These are phyloP conservation scores for Verbena officinalis DNA, from an alignment of 257 asterid species.

Conservation along the genomic window DNA sequence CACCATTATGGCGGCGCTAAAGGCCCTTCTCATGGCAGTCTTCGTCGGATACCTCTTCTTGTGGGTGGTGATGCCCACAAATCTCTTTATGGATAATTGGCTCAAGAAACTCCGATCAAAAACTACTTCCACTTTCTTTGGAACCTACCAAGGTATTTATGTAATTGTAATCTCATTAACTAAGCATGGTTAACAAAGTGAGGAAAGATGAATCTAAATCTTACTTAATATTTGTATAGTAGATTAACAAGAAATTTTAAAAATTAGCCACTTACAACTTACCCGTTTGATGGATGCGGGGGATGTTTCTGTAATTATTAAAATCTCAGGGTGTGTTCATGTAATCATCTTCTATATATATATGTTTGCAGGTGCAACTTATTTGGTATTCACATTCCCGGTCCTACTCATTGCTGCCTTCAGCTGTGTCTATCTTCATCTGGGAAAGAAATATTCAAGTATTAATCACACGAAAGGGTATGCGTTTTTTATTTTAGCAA, in stretches of 20 bases:
- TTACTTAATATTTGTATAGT: too few species aligned
- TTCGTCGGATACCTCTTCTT: slow-evolving; percentile 55
- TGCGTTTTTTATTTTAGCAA: not conserved
- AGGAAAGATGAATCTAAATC: too few species aligned
- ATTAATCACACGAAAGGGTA: slow-evolving; percentile 42
- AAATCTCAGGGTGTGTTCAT: too few species aligned
- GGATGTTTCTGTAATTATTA: too few species aligned
- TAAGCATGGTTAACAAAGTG: too few species aligned
- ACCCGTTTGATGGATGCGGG: too few species aligned
- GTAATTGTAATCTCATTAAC: not conserved
- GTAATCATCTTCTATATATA: not conserved
- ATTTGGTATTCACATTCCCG: slow-evolving; percentile 59
- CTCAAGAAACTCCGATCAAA: slow-evolving; percentile 43
- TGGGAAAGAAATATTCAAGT: slow-evolving; percentile 44
- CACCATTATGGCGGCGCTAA: slow-evolving; percentile 37
- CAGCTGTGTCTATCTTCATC: slow-evolving; percentile 77
- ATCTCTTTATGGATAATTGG: slow-evolving; percentile 48
- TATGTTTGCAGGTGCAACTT: slow-evolving; percentile 51
- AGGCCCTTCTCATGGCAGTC: slow-evolving; percentile 39
- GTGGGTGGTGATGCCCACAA: slow-evolving; percentile 70
- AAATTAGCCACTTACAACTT: too few species aligned
- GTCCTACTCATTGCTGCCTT: slow-evolving; percentile 61
- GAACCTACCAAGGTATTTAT: slow-evolving; percentile 76
- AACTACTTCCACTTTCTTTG: slow-evolving; percentile 72
- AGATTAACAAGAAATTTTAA: too few species aligned